Conservation (phyloP, 345 rosid species). For the Citrus reticulata region DNA sequence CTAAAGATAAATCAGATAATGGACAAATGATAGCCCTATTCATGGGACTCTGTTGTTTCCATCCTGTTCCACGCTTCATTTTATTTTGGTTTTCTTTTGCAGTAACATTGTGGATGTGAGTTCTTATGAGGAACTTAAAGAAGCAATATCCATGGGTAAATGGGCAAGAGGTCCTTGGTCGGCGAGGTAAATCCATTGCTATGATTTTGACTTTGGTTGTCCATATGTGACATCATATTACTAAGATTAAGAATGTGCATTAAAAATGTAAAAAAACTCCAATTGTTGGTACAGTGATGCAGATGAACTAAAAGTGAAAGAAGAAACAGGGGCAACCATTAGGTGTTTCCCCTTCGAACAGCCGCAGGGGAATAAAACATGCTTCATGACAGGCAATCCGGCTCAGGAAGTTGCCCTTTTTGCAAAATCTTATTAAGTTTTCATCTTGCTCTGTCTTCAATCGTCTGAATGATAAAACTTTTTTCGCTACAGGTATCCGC, state of each 20-base stretch:
- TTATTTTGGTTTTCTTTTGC: slow-evolving; percentile 21
- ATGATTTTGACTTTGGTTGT: neutral
- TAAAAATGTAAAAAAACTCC: neutral
- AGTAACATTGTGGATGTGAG: slow-evolving; percentile 86
- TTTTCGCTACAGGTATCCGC: neutral
- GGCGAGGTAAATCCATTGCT: slow-evolving; percentile 42
- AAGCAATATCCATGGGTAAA: slow-evolving; percentile 68
- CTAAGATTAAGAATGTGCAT: neutral
- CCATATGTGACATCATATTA: neutral
- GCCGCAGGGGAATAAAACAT: slow-evolving; percentile 53
- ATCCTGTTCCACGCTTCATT: neutral
- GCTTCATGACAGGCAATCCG: slow-evolving; percentile 80
- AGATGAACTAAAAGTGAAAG: slow-evolving; percentile 77
- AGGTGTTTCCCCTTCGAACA: slow-evolving; percentile 91
- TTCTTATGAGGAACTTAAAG: slow-evolving; percentile 82
- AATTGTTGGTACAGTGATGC: slow-evolving; percentile 46
- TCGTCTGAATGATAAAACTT: neutral
- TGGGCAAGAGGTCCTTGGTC: slow-evolving; percentile 99
- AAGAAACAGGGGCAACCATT: slow-evolving; percentile 95
- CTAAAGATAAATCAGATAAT: neutral
- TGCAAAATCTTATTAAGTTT: slow-evolving; percentile 69
- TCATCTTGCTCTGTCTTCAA: neutral
- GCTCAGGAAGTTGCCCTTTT: slow-evolving; percentile 86
- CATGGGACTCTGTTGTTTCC: neutral
- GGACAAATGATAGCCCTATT: neutral